phyloP scores from a whole-genome alignment of 331 rosid species.

The Quercus phellos region DNA sequence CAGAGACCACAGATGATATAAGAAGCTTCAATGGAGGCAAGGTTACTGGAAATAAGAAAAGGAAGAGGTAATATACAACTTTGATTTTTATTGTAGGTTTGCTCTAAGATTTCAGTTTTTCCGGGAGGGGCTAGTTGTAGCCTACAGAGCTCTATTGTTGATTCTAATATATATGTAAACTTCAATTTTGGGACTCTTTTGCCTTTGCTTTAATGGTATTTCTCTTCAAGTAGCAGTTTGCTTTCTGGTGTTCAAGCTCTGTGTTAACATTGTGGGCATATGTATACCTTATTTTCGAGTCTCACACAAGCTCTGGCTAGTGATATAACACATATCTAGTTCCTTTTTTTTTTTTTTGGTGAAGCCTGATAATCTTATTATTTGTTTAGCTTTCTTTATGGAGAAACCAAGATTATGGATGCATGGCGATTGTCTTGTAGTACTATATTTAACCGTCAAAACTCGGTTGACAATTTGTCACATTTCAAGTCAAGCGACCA shows the following conservation, averaged over 20 bases:
- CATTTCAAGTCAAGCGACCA: neutral
- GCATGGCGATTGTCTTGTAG: neutral
- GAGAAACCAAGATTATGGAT: neutral
- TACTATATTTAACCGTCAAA: too few species aligned
- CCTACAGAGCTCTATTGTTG: neutral
- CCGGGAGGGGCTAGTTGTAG: neutral
- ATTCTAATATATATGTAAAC: neutral
- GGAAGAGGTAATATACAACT: conserved; percentile 29
- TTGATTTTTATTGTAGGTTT: neutral
- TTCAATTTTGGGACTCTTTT: neutral
- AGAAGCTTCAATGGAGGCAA: conserved; percentile 32
- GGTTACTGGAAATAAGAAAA: conserved; percentile 29
- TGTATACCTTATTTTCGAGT: too few species aligned
- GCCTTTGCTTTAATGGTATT: neutral
- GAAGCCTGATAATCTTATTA: neutral
- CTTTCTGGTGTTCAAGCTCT: neutral
- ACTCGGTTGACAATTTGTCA: too few species aligned
- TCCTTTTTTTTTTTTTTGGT: neutral
- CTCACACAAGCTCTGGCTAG: too few species aligned
- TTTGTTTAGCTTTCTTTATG: neutral
- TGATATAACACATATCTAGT: neutral
- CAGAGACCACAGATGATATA: conserved; percentile 40
- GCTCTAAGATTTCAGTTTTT: neutral
- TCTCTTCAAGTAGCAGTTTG: neutral
- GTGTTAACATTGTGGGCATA: too few species aligned